Percentiles rank a stretch among this genome's conserved stretches.
Conservation (phyloP, 768 basidiomycete genomes). For the Tricholomella constricta region DNA sequence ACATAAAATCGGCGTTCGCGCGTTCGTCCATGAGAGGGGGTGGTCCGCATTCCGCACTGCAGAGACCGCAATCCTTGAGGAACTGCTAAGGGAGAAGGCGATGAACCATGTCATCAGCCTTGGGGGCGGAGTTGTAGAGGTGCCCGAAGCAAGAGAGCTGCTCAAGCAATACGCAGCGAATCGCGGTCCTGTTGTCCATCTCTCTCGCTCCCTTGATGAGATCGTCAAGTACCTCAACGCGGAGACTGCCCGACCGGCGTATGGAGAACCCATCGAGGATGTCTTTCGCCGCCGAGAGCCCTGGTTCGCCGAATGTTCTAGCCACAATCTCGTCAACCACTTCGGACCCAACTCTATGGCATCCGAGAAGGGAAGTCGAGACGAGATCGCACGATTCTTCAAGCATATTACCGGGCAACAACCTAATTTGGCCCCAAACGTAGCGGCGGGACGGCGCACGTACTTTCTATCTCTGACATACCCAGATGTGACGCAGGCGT, state of each 20-base stretch:
- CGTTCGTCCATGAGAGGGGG: slow-evolving; percentile 80
- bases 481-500: slow-evolving; percentile 77
- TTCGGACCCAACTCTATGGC: slow-evolving; percentile 36
- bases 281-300: slow-evolving; percentile 84
- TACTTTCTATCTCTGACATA: slow-evolving; percentile 94
- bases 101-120: slow-evolving; percentile 80
- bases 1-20: slow-evolving; percentile 60
- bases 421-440: slow-evolving; percentile 63
- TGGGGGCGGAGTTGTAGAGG: slow-evolving; percentile 95
- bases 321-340: slow-evolving; percentile 82
- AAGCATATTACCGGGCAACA: slow-evolving; percentile 75
- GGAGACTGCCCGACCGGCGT: slow-evolving; percentile 82
- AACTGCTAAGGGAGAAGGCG: slow-evolving; percentile 61
- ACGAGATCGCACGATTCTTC: slow-evolving; percentile 86
- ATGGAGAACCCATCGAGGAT: slow-evolving; percentile 82
- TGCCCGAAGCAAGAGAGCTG: slow-evolving; percentile 67
- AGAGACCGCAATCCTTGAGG: slow-evolving; percentile 69
- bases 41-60: slow-evolving; percentile 90
- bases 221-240: slow-evolving; percentile 78
- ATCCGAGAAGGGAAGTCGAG: slow-evolving; percentile 39
- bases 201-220: slow-evolving; percentile 78
- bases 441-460: slow-evolving; percentile 60
- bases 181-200: slow-evolving; percentile 79
- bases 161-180: slow-evolving; percentile 64
- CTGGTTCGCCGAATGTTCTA: slow-evolving; percentile 84